Conservation (phyloP, 352 stramenopile species). For the Thalassiosira livingstoniorum region DNA sequence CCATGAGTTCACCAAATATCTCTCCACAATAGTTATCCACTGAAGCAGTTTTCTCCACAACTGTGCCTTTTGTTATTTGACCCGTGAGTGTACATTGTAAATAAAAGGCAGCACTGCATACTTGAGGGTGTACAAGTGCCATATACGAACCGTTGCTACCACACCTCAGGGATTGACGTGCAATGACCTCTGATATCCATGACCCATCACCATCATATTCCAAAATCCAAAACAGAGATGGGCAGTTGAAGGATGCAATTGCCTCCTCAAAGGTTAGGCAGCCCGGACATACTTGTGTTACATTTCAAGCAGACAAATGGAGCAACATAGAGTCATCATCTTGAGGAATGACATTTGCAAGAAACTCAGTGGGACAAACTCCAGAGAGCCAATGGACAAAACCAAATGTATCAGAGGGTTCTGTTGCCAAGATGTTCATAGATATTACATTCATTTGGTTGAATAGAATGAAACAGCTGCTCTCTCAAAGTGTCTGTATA, state of each 20-base stretch:
- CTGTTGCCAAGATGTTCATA: too few species aligned
- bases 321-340: too few species aligned
- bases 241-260: not conserved
- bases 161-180: not conserved
- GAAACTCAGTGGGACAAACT: too few species aligned
- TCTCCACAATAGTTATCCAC: not conserved
- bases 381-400: too few species aligned
- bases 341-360: too few species aligned
- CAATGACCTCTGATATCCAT: not conserved
- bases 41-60: not conserved
- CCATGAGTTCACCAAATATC: not conserved
- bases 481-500: too few species aligned
- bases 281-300: too few species aligned
- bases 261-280: too few species aligned
- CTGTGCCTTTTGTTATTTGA: not conserved
- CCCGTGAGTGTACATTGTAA: not conserved
- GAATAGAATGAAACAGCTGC: too few species aligned
- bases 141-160: not conserved
- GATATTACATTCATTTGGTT: too few species aligned
- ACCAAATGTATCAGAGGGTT: too few species aligned
- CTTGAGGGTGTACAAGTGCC: not conserved
- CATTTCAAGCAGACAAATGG: too few species aligned
- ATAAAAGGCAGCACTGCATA: not conserved
- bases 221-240: not conserved
- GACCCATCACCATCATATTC: not conserved